A percentile compares a stretch with the other conserved stretches of the same genome.
phyloP scores from a whole-genome alignment of 192 early-diverging fungal genomes.

The Helicostylum pulchrum region DNA sequence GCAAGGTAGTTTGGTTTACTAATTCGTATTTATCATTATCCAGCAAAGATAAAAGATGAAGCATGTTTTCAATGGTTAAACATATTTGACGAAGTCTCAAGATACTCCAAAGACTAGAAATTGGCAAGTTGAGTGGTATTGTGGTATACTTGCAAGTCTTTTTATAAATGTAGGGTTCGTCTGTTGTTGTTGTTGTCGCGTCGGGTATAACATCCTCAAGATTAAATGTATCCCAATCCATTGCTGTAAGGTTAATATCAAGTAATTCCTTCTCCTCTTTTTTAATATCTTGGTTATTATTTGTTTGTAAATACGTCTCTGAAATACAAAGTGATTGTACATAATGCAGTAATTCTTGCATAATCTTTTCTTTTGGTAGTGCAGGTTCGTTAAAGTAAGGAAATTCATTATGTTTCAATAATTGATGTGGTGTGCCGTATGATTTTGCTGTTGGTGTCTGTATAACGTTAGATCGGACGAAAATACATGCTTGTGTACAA shows the following conservation, averaged over 20 bases:
- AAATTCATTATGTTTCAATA: constrained; percentile 47
- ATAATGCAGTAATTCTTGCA: constrained; percentile 38
- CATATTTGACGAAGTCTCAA: constrained; percentile 52
- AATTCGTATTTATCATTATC: too few relatives aligned
- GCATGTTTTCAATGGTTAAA: constrained; percentile 19
- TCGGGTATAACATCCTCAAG: neutral
- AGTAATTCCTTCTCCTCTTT: neutral
- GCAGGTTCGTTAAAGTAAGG: constrained; percentile 47
- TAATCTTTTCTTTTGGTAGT: constrained; percentile 31
- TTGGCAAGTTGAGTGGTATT: neutral
- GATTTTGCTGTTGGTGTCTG: neutral
- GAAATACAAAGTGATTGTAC: constrained; percentile 14
- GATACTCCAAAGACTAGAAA: constrained; percentile 40
- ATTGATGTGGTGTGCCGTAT: constrained; percentile 11
- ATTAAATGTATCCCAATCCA: constrained; percentile 1
- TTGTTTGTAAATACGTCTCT: neutral
- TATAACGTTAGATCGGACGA: constrained; percentile 22
- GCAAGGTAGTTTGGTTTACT: too few relatives aligned
- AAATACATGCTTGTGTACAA: constrained; percentile 78
- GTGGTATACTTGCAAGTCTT: neutral
- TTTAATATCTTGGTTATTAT: neutral
- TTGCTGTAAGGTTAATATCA: neutral
- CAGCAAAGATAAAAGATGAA: too few relatives aligned
- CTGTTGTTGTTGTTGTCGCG: neutral
- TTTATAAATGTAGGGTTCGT: neutral